phyloP scores from a whole-genome alignment of 441 rosid species.

The Viola pubescens region DNA sequence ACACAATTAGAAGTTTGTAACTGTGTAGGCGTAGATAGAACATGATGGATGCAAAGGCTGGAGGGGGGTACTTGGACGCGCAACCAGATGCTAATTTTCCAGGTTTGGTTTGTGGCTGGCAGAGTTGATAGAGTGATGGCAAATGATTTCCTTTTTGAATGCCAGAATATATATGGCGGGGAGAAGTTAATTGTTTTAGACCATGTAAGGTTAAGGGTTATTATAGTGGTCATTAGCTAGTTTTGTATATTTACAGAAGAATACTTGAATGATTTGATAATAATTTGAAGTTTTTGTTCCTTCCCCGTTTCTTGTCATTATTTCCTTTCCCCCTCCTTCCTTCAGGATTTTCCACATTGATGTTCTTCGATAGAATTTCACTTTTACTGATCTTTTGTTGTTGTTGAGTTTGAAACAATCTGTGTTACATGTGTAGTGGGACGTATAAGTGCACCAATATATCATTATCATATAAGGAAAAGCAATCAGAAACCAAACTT shows the following conservation, averaged over 20 bases:
- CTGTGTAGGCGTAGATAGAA: background rate
- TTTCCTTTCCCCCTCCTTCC: background rate
- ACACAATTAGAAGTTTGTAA: constrained; percentile 56
- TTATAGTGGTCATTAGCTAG: constrained; percentile 12
- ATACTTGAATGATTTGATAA: constrained; percentile 13
- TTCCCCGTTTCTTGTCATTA: background rate
- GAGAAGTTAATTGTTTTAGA: constrained; percentile 17
- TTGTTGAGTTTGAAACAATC: too few relatives aligned
- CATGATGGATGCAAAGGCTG: constrained; percentile 1
- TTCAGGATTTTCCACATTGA: background rate
- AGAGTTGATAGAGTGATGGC: constrained; percentile 6
- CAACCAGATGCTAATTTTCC: constrained; percentile 16
- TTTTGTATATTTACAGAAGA: constrained; percentile 28
- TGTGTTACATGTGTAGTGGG: too few relatives aligned
- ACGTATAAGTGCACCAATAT: too few relatives aligned
- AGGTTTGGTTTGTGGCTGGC: background rate
- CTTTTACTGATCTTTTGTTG: too few relatives aligned
- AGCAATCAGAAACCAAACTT: too few relatives aligned
- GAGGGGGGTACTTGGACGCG: background rate
- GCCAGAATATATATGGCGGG: constrained; percentile 19
- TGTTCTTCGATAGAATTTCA: background rate
- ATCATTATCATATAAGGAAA: too few relatives aligned
- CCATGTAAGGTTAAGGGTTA: constrained; percentile 14
- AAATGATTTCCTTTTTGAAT: constrained; percentile 14
- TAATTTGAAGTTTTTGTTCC: constrained; percentile 14